Base-by-base conservation (phyloP, 2,329 filamentous ascomycete genomes). In the Cryphonectria nitschkei region DNA sequence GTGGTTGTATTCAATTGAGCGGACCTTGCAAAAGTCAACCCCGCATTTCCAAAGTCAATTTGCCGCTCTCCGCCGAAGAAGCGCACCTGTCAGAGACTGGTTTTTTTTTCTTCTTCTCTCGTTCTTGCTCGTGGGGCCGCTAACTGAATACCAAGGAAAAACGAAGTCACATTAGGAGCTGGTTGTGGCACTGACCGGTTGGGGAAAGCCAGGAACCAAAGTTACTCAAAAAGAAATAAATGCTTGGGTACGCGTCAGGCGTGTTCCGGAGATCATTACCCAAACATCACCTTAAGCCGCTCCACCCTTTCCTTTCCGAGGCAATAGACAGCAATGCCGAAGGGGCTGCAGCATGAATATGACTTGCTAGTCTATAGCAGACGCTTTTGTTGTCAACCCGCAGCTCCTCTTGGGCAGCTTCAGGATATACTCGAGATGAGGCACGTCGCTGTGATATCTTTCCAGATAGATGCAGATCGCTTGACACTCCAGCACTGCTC, bases 401-500 rank as follows among this genome's bases (percentile, higher is more conserved):
- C 68, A 72, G 16, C 61, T 68, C 32, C 22, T 52, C 68, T 67
- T 75, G 1, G 75, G 75, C 46, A 72, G 74, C 50, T 61, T 70
- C 39, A 76, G 68, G 8, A 75, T 39, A 34, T 71, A 61, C 26
- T 68, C 67, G 54, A 74, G 54, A 29, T 71, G 37, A 3, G 70
- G 68, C 22, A 75, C 34, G 13, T 69, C 65, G 58, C 50, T 54
- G 68, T 76, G 72, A 29, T 73, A 70, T 19, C 70, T 62, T 56
- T 80, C 77, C 7, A 82, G 46, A 68, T 79, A 82, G n/a, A 78
- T 73, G 46, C 81, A 86, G 32, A 88, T 85, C 0, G 86, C 82
- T 62, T 81, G 79, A n/a, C 84, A 84, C 74, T 88, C 85, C 0
- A 87, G 74, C 39, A 80, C 73, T 5, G 83, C 81, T 62, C 86